Evolutionary conservation across 805 yeast genomes (phyloP).

Genomic region (Sugiyamaella chiloensis): DNA sequence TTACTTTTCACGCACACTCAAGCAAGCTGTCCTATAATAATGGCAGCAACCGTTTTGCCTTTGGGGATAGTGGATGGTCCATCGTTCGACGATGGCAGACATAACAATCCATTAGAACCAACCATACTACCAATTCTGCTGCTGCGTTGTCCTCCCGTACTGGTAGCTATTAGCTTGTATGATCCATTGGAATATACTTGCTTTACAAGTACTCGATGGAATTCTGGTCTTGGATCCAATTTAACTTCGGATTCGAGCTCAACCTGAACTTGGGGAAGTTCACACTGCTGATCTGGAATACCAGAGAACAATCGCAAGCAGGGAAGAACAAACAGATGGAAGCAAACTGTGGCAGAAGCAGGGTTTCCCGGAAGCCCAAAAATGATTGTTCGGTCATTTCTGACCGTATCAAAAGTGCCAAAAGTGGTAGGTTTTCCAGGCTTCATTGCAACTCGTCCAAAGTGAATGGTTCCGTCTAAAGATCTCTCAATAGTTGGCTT

Average conservation of each 20-base stretch:
- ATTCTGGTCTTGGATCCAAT: constrained; percentile 52
- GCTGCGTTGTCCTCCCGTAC: constrained; percentile 52
- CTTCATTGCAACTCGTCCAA: constrained; percentile 57
- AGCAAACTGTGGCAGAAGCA: constrained; percentile 50
- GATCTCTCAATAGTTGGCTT: constrained; percentile 47
- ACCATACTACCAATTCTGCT: constrained; percentile 47
- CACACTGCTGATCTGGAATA: neutral
- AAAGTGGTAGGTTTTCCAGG: constrained; percentile 60
- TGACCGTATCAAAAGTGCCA: constrained; percentile 38
- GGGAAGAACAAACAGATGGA: constrained; percentile 47
- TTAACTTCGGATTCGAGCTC: constrained; percentile 32
- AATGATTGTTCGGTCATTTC: constrained; percentile 32
- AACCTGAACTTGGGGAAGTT: constrained; percentile 38
- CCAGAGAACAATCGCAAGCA: constrained; percentile 42
- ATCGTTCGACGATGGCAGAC: constrained; percentile 38
- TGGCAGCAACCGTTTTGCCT: constrained; percentile 25
- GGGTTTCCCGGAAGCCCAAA: constrained; percentile 59
- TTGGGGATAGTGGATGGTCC: constrained; percentile 7
- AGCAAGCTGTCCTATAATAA: constrained; percentile 16
- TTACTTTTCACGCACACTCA: too few species aligned
- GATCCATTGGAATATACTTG: constrained; percentile 28
- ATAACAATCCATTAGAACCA: constrained; percentile 45
- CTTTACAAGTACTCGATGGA: constrained; percentile 42
- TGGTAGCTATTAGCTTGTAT: constrained; percentile 34
- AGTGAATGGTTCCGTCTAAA: constrained; percentile 45